These are phyloP conservation scores for Coccinonectria pachysandricola DNA, from an alignment of 2,329 filamentous ascomycete species.

Conservation along the genomic window DNA sequence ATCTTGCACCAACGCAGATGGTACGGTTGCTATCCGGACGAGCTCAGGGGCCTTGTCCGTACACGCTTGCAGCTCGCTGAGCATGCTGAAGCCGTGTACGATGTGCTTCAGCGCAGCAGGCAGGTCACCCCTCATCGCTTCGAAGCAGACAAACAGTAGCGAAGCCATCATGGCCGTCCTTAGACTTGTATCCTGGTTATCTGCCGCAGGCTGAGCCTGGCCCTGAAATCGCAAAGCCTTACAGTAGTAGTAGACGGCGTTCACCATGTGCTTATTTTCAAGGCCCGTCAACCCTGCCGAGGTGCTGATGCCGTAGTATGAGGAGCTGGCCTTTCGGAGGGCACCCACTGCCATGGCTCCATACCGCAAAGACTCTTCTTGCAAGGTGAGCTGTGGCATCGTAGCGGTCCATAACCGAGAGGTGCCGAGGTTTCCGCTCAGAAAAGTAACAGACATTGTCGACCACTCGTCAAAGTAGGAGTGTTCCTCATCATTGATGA, in stretches of 20 bases:
- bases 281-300: slow-evolving; percentile 2
- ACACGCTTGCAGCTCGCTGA: slow-evolving; percentile 28
- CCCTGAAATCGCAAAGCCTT: slow-evolving; percentile 30
- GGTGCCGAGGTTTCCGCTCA: slow-evolving; percentile 25
- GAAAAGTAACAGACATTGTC: slow-evolving; percentile 23
- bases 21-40: slow-evolving; percentile 28
- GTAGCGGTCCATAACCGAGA: slow-evolving; percentile 29
- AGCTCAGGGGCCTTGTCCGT: slow-evolving; percentile 25
- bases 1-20: slow-evolving; percentile 26
- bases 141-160: slow-evolving; percentile 31
- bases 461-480: slow-evolving; percentile 31
- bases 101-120: slow-evolving; percentile 31
- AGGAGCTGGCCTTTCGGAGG: slow-evolving; percentile 24
- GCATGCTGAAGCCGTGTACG: slow-evolving; percentile 30
- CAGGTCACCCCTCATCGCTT: slow-evolving; percentile 29
- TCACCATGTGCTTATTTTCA: slow-evolving; percentile 28
- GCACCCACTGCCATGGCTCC: slow-evolving; percentile 32
- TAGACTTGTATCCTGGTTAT: too few species aligned
- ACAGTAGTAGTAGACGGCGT: slow-evolving; percentile 31
- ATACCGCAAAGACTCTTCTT: slow-evolving; percentile 27
- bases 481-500: slow-evolving; percentile 23
- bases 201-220: slow-evolving; percentile 24
- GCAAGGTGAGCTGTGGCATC: slow-evolving; percentile 29
- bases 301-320: slow-evolving; percentile 11
- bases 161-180: slow-evolving; percentile 30